phyloP scores from a whole-genome alignment of 1,284 basidiomycete species.

The Sphagnurus paluster region DNA sequence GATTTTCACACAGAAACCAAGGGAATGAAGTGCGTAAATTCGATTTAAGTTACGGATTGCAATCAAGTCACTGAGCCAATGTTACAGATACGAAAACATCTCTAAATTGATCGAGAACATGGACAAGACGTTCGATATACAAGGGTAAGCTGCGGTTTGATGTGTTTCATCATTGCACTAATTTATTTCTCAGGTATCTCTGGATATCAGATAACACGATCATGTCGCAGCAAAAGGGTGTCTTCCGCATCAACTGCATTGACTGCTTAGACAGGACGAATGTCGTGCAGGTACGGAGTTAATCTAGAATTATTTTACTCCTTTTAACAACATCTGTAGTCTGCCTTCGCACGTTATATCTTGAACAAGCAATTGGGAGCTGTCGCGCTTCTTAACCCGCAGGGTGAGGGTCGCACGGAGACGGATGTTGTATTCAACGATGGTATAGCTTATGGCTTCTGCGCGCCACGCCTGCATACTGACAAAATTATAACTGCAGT shows the following conservation, averaged over 20 bases:
- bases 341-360: slow-evolving; percentile 85
- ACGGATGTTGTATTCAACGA: slow-evolving; percentile 87
- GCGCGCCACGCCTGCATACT: slow-evolving; percentile 8
- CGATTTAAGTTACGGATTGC: background rate
- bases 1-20: slow-evolving; percentile 92
- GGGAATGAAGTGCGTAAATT: slow-evolving; percentile 77
- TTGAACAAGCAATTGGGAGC: slow-evolving; percentile 81
- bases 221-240: slow-evolving; percentile 81
- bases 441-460: slow-evolving; percentile 43
- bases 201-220: slow-evolving; percentile 78
- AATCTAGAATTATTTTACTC: background rate
- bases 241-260: slow-evolving; percentile 89
- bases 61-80: slow-evolving; percentile 13
- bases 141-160: slow-evolving; percentile 53
- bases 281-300: slow-evolving; percentile 66
- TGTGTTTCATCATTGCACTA: slow-evolving; percentile 4
- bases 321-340: slow-evolving; percentile 45
- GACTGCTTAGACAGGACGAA: slow-evolving; percentile 94
- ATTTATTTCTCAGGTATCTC: slow-evolving; percentile 58
- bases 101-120: slow-evolving; percentile 73
- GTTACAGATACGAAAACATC: slow-evolving; percentile 85
- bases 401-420: slow-evolving; percentile 51
- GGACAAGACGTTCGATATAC: slow-evolving; percentile 71
- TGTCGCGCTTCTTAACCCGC: slow-evolving; percentile 64
- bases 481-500: slow-evolving; percentile 41